These are phyloP conservation scores for Larix sibirica DNA, from an alignment of 83 land plant species.

Conservation along the genomic window DNA sequence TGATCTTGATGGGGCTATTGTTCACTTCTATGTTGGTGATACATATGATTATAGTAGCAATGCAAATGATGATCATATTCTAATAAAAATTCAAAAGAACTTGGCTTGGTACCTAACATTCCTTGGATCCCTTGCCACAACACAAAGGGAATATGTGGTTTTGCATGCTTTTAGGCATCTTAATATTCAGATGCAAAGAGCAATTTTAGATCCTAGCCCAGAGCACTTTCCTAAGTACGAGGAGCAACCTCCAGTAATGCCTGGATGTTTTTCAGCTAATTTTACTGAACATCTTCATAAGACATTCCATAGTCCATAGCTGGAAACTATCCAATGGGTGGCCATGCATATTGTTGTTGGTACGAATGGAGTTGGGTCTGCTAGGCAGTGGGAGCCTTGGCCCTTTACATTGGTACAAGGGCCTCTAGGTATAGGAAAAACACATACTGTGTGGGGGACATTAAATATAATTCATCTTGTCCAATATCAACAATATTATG, in stretches of 20 bases:
- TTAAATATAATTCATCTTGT: slow-evolving; percentile 95
- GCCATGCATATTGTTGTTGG: slow-evolving; percentile 98
- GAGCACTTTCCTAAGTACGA: slow-evolving; percentile 39
- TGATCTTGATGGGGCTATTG: slow-evolving; percentile 85
- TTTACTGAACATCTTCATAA: slow-evolving; percentile 78
- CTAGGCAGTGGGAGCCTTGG: slow-evolving; percentile 83
- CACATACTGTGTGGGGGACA: slow-evolving; percentile 99
- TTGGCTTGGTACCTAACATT: slow-evolving; percentile 33
- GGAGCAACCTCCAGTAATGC: slow-evolving; percentile 53
- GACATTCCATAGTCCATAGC: slow-evolving; percentile 86
- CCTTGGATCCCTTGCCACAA: slow-evolving; percentile 43
- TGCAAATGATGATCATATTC: background rate
- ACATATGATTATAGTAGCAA: slow-evolving; percentile 35
- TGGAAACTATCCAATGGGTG: slow-evolving; percentile 96
- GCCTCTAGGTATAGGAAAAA: slow-evolving; percentile 98
- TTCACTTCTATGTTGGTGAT: slow-evolving; percentile 90
- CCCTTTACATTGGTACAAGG: slow-evolving; percentile 99
- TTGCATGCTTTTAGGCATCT: slow-evolving; percentile 36
- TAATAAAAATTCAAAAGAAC: slow-evolving; percentile 19
- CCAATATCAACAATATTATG: slow-evolving; percentile 93
- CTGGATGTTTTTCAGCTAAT: slow-evolving; percentile 87
- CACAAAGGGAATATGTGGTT: slow-evolving; percentile 50
- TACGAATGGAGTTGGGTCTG: slow-evolving; percentile 36
- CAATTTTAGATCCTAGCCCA: slow-evolving; percentile 38
- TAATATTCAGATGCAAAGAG: slow-evolving; percentile 41